Conservation (phyloP, 495 filamentous ascomycete species). For the Chlorociboria aeruginascens region DNA sequence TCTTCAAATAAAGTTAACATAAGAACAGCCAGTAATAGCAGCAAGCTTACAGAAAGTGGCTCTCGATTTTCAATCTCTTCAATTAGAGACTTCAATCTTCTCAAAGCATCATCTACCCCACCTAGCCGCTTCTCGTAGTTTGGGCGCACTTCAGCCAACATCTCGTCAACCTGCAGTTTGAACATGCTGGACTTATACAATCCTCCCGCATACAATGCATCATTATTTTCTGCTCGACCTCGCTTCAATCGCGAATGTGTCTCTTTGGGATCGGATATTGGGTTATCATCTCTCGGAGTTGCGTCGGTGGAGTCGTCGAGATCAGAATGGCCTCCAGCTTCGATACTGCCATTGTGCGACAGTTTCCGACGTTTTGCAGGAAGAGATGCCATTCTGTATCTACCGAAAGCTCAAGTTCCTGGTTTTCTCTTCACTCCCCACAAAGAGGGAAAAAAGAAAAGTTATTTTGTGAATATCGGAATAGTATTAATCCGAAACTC, state of each 20-base stretch:
- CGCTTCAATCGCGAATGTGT: constrained; percentile 1
- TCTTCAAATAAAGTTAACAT: constrained; percentile 25
- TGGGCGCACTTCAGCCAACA: constrained; percentile 56
- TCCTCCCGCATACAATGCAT: constrained; percentile 17
- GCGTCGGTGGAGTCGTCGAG: neutral
- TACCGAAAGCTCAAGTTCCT: neutral
- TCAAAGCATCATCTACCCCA: constrained; percentile 56
- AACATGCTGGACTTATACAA: constrained; percentile 61
- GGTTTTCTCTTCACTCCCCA: neutral
- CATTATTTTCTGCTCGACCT: constrained; percentile 2
- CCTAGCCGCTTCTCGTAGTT: constrained; percentile 54
- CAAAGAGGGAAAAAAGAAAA: too few species aligned
- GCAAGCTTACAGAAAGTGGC: constrained; percentile 37
- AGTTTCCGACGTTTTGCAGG: constrained; percentile 38
- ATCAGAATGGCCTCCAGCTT: neutral
- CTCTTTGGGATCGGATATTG: neutral
- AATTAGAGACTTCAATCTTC: constrained; percentile 61
- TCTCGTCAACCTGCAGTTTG: constrained; percentile 77
- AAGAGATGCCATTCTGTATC: constrained; percentile 6
- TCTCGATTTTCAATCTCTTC: constrained; percentile 48
- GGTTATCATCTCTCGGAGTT: neutral
- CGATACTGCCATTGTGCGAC: constrained; percentile 19
- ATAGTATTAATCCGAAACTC: neutral
- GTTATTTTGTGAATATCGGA: too few species aligned
- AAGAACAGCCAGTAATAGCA: neutral